Evolutionary conservation across 1,284 basidiomycete genomes (phyloP), one percentile per base, ranked within the genome.

Genomic region (Heterobasidion irregulare): DNA sequence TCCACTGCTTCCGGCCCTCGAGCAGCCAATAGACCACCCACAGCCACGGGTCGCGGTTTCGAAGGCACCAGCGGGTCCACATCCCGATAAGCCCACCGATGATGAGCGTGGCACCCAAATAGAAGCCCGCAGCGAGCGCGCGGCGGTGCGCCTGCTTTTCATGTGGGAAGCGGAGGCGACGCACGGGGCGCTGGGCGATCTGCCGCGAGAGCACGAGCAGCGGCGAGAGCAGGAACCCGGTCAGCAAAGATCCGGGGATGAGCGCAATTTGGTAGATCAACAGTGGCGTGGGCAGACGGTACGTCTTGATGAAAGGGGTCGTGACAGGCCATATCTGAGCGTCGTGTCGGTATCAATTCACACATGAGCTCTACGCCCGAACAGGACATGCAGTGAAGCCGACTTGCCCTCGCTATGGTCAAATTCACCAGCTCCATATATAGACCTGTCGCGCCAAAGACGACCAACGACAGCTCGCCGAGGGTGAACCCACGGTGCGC

Each of bases 401-500:
- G 12, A 71, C 85, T 56, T 66, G 93, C 92, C 69, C 80, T 80
- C 53, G 89, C 84, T 52, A 84, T 82, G 1, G 92, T 95, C 56
- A 95, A 68, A 63, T 90, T 91, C 56, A 93, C 72, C 18, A 86
- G 76, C 68, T 99, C 97, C 75, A 94, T 85, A 63, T 86, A 88
- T 38, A 99, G 68, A 1, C 88, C 87, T 1, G 94, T 91, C 15
- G 91, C 94, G 47, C 94, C 90, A 61, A 92, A 90, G 43, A 88
- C 87, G 13, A 97, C 89, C 19, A 98, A 74, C 16, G 86, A 87
- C 9, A 98, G 79, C 68, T 99, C 97, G 50, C 97, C 97, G 1
- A 99, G 78, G 0, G 96, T 99, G 70, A 98, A 96, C 12, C 92
- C 92, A 26, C 89, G 83, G 62, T 97, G 86, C 0, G 94, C 96